Conservation (phyloP, 176 grass and related monocot genomes). For the Saccharum officinarum region DNA sequence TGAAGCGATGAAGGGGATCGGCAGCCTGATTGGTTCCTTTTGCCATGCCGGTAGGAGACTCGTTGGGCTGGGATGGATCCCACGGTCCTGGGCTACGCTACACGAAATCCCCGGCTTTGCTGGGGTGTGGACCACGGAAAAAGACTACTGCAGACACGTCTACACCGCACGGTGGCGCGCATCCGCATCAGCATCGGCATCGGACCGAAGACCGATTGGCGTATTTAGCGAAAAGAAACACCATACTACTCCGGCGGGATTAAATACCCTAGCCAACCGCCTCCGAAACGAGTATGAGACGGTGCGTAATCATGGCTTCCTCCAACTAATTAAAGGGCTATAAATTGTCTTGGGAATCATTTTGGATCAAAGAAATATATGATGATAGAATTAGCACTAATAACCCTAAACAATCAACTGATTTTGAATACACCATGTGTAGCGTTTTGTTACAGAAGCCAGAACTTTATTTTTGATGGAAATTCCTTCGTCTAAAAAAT, state of each 20-base stretch:
- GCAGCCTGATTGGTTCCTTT: conserved; percentile 5
- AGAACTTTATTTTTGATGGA: neutral
- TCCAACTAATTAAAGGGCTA: neutral
- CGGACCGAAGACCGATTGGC: too few relatives aligned
- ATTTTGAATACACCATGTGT: neutral
- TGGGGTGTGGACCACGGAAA: neutral
- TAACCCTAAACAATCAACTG: neutral
- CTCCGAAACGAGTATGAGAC: too few relatives aligned
- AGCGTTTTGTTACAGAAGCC: neutral
- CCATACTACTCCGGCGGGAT: too few relatives aligned
- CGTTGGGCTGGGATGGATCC: conserved; percentile 18
- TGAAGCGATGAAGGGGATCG: conserved; percentile 4
- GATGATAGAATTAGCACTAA: neutral
- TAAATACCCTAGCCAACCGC: too few relatives aligned
- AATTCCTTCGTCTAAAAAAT: neutral
- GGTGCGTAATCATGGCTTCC: too few relatives aligned
- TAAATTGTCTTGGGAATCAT: neutral
- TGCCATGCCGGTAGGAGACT: conserved; percentile 37
- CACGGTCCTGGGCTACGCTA: neutral
- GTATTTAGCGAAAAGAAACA: too few relatives aligned
- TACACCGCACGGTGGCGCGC: neutral
- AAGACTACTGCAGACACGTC: neutral
- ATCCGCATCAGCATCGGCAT: neutral
- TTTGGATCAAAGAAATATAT: too few relatives aligned
- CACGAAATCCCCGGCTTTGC: neutral